Evolutionary conservation across 495 filamentous ascomycete genomes (phyloP).

Genomic region (Lepraria neglecta): DNA sequence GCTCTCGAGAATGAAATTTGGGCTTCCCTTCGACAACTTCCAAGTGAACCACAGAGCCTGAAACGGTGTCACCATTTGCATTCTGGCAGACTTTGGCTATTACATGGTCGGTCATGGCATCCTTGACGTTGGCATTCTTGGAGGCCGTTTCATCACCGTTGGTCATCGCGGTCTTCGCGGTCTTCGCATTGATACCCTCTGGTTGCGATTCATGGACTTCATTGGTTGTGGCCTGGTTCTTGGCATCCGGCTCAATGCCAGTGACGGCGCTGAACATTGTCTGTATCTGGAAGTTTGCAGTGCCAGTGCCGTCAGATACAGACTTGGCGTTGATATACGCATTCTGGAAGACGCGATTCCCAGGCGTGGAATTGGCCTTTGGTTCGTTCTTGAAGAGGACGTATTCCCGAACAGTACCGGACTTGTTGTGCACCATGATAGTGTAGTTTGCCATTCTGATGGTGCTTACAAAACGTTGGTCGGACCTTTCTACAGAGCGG

Average conservation of each 20-base stretch:
- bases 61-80: background rate
- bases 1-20: background rate
- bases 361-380: background rate
- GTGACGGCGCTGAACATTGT: constrained; percentile 3
- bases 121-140: background rate
- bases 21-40: constrained; percentile 1
- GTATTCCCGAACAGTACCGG: constrained; percentile 2
- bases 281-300: constrained; percentile 3
- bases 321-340: constrained; percentile 5
- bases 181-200: background rate
- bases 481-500: background rate
- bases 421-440: constrained; percentile 6
- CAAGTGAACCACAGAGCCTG: background rate
- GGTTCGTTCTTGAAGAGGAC: constrained; percentile 5
- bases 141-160: background rate
- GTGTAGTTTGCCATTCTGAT: constrained; percentile 1
- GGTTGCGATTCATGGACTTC: no score
- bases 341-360: constrained; percentile 7
- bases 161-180: background rate
- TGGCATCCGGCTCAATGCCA: background rate
- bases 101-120: constrained; percentile 1
- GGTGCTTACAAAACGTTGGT: background rate
- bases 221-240: background rate
- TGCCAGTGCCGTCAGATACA: background rate
- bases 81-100: constrained; percentile 1